Evolutionary conservation across 2,329 filamentous ascomycete species (phyloP).

Genomic region (Lecanosticta acicola): DNA sequence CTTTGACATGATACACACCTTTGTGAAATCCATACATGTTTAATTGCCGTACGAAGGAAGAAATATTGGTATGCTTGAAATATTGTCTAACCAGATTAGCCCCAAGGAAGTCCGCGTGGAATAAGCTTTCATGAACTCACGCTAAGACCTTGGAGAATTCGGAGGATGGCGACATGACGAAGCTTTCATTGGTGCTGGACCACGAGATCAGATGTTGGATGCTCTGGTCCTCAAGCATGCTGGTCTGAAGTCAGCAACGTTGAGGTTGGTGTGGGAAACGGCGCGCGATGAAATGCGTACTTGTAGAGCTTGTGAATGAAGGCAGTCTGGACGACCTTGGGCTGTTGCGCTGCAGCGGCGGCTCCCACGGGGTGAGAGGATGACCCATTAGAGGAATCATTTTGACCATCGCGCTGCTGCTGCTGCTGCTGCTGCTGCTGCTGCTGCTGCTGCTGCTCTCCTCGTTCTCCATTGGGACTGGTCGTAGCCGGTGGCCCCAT

Average conservation of each 20-base stretch:
- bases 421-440: conserved; percentile 21
- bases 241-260: conserved; percentile 41
- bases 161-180: conserved; percentile 95
- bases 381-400: conserved; percentile 36
- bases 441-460: conserved; percentile 19
- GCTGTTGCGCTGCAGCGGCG: conserved; percentile 75
- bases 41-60: conserved; percentile 92
- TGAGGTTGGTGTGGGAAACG: neutral
- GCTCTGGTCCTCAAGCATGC: conserved; percentile 90
- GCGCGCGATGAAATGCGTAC: conserved; percentile 47
- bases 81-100: conserved; percentile 64
- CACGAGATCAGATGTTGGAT: conserved; percentile 97
- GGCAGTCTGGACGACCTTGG: conserved; percentile 95
- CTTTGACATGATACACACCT: conserved; percentile 52
- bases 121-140: conserved; percentile 53
- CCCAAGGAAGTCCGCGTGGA: conserved; percentile 21
- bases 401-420: conserved; percentile 11
- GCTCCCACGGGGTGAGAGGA: conserved; percentile 48
- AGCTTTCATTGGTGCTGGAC: conserved; percentile 90
- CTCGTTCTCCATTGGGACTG: conserved; percentile 26
- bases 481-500: conserved; percentile 28
- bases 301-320: conserved; percentile 99
- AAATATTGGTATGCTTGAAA: conserved; percentile 99
- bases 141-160: conserved; percentile 98
- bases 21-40: conserved; percentile 99